Conservation (phyloP, 2,329 filamentous ascomycete genomes). For the Teratosphaeria zuluensis region DNA sequence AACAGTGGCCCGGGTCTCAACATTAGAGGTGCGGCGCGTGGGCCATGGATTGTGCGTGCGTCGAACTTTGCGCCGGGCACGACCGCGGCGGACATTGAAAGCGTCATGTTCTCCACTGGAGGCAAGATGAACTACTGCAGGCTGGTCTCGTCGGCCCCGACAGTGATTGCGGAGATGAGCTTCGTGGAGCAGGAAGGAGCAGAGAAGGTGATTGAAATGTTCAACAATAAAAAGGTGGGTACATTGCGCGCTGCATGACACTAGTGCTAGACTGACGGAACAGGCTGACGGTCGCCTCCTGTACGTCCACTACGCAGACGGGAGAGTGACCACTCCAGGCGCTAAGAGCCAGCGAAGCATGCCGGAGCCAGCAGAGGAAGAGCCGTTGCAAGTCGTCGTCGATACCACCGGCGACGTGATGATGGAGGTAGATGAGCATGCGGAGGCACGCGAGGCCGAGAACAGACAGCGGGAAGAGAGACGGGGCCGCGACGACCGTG, state of each 20-base stretch:
- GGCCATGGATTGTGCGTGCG: slow-evolving; percentile 62
- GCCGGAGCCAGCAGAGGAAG: slow-evolving; percentile 18
- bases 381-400: slow-evolving; percentile 7
- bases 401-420: slow-evolving; percentile 22
- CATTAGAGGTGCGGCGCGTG: slow-evolving; percentile 57
- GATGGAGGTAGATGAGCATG: slow-evolving; percentile 36
- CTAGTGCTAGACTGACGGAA: neutral
- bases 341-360: neutral
- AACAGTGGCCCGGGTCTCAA: slow-evolving; percentile 45
- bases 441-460: slow-evolving; percentile 19
- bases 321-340: neutral
- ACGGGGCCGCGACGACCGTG: slow-evolving; percentile 17
- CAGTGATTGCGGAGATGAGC: slow-evolving; percentile 67
- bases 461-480: slow-evolving; percentile 24
- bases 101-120: slow-evolving; percentile 58
- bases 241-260: neutral
- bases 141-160: slow-evolving; percentile 57
- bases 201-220: slow-evolving; percentile 63
- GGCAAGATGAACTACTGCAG: slow-evolving; percentile 56
- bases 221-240: slow-evolving; percentile 68
- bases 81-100: slow-evolving; percentile 72
- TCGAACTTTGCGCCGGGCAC: slow-evolving; percentile 78
- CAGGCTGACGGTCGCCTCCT: slow-evolving; percentile 66
- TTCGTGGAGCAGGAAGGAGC: slow-evolving; percentile 65
- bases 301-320: slow-evolving; percentile 49